Conservation (phyloP, 169 alveolate genomes). For the Plasmodium adleri region DNA sequence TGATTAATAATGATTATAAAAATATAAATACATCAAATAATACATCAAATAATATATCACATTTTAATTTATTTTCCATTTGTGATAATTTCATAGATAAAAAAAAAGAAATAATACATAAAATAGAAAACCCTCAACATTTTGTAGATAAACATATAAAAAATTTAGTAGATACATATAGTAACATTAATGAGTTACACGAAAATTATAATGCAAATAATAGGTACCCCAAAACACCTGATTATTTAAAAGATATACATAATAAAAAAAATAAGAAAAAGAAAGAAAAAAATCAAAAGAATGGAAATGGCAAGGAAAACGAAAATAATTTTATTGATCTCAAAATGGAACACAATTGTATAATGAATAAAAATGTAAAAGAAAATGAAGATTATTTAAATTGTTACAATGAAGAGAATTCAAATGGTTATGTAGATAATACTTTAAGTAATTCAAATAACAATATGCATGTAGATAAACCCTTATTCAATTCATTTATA, state of each 20-base stretch:
- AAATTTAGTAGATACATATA: slow-evolving; percentile 27
- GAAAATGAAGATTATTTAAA: too few relatives aligned
- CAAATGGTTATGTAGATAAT: not conserved
- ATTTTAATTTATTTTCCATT: slow-evolving; percentile 37
- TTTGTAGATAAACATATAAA: slow-evolving; percentile 71
- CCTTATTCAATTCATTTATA: too few relatives aligned
- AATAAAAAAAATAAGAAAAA: slow-evolving; percentile 24
- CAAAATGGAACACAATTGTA: too few relatives aligned
- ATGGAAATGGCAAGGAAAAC: not conserved
- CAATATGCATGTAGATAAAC: not conserved
- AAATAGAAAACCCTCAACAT: slow-evolving; percentile 59
- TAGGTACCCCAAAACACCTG: slow-evolving; percentile 54
- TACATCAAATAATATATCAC: not conserved
- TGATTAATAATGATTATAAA: not conserved
- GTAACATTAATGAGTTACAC: slow-evolving; percentile 41
- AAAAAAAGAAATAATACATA: slow-evolving; percentile 65
- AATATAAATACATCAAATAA: not conserved
- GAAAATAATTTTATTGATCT: not conserved
- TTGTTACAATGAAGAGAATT: too few relatives aligned
- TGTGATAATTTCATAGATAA: slow-evolving; percentile 69
- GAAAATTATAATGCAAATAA: slow-evolving; percentile 18
- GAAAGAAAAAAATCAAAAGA: not conserved
- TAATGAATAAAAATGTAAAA: too few relatives aligned
- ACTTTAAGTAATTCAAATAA: not conserved
- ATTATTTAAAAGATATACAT: slow-evolving; percentile 23